Percentiles rank a stretch among this genome's conserved stretches.
phyloP scores from a whole-genome alignment of 2,329 filamentous ascomycete genomes.

The Colletotrichum chlorophyti region DNA sequence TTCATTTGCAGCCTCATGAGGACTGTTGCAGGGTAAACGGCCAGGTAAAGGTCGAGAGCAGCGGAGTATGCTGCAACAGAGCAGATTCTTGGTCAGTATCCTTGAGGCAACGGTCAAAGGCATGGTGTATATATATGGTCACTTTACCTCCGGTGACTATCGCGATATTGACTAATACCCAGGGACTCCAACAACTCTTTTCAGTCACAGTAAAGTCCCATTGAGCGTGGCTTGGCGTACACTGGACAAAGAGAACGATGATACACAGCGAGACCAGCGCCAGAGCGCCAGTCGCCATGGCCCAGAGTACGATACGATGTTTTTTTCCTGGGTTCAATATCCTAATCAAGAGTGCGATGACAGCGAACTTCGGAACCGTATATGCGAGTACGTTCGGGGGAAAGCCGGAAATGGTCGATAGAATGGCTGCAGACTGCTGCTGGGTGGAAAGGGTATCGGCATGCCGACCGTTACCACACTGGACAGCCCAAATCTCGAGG shows the following conservation, averaged over 20 bases:
- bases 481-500: constrained; percentile 7
- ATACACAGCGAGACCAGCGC: constrained; percentile 30
- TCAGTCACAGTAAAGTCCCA: constrained; percentile 30
- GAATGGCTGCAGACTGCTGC: constrained; percentile 15
- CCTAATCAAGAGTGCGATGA: constrained; percentile 33
- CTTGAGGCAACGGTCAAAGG: no score
- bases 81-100: not conserved
- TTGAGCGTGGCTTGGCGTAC: constrained; percentile 32
- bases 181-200: constrained; percentile 10
- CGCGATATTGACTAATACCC: not conserved
- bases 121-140: no score
- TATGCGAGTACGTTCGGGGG: constrained; percentile 36
- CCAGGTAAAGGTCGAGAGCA: constrained; percentile 34
- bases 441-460: not conserved
- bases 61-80: not conserved
- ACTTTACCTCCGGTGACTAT: not conserved
- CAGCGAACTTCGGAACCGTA: constrained; percentile 37
- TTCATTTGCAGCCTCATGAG: constrained; percentile 33
- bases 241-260: constrained; percentile 34
- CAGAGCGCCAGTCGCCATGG: constrained; percentile 26
- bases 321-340: constrained; percentile 33
- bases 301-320: constrained; percentile 35
- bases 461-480: constrained; percentile 1
- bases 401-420: constrained; percentile 36
- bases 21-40: constrained; percentile 33